These are phyloP conservation scores for Chaetomium fimeti DNA, from an alignment of 495 filamentous ascomycete genomes.

Conservation along the genomic window DNA sequence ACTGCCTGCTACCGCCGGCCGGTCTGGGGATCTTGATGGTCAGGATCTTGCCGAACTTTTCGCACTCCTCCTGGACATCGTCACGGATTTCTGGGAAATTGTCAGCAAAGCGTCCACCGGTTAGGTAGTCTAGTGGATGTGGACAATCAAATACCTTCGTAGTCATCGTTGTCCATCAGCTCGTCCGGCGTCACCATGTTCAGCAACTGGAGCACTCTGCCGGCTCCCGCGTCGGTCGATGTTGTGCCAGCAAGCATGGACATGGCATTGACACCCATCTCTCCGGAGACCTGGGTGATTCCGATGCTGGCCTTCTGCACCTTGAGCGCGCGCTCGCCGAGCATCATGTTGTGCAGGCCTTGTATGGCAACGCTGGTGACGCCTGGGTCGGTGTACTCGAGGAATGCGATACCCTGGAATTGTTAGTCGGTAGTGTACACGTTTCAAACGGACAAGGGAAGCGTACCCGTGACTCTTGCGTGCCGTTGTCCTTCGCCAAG, in stretches of 20 bases:
- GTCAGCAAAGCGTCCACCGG: neutral
- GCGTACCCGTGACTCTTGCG: constrained; percentile 84
- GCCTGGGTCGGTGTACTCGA: constrained; percentile 80
- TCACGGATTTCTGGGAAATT: constrained; percentile 78
- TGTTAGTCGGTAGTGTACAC: neutral
- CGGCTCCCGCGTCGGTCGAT: constrained; percentile 68
- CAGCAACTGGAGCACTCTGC: constrained; percentile 82
- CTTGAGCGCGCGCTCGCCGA: constrained; percentile 82
- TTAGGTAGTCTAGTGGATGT: neutral
- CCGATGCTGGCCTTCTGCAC: constrained; percentile 88
- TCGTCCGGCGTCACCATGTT: constrained; percentile 99
- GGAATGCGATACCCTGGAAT: constrained; percentile 88
- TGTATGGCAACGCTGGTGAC: constrained; percentile 84
- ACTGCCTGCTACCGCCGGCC: constrained; percentile 72
- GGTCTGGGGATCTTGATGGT: constrained; percentile 91
- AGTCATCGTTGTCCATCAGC: constrained; percentile 88
- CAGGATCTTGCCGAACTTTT: constrained; percentile 80
- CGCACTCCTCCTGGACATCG: constrained; percentile 86
- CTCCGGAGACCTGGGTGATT: constrained; percentile 82
- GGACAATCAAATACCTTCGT: constrained; percentile 66
- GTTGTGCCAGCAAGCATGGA: constrained; percentile 96
- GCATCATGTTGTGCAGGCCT: constrained; percentile 85
- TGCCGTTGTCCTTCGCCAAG: constrained; percentile 80
- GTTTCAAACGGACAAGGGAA: neutral
- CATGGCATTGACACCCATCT: constrained; percentile 98